Evolutionary conservation across 345 rosid species (phyloP).

Genomic region (Sisymbrium irio): DNA sequence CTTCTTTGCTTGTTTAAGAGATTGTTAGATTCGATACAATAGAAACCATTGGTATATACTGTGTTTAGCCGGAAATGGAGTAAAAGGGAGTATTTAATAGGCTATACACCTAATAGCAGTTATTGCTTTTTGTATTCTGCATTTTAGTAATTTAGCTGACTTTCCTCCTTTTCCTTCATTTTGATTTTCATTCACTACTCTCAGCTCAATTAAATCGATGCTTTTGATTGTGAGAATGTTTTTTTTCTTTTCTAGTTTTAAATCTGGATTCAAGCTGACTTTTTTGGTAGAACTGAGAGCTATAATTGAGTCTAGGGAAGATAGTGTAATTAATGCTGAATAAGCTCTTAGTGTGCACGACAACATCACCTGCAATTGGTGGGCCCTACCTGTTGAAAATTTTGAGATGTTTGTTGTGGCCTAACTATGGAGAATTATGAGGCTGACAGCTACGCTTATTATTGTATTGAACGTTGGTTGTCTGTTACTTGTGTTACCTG

Average conservation of each 20-base stretch:
- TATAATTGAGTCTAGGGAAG: constrained; percentile 23
- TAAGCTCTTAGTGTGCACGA: constrained; percentile 30
- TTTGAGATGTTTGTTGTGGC: constrained; percentile 27
- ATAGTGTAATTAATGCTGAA: constrained; percentile 17
- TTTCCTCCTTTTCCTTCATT: background rate
- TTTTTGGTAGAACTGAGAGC: constrained; percentile 12
- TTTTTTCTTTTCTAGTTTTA: background rate
- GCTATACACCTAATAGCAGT: background rate
- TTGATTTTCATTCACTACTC: background rate
- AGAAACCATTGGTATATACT: background rate
- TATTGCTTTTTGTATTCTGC: background rate
- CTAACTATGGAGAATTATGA: constrained; percentile 8
- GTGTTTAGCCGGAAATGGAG: background rate
- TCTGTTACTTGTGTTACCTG: constrained; percentile 4
- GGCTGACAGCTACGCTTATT: constrained; percentile 28
- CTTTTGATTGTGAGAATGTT: background rate
- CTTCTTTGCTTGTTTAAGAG: background rate
- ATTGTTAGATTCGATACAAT: background rate
- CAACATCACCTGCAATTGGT: constrained; percentile 32
- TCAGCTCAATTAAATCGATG: background rate
- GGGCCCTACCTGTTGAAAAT: constrained; percentile 27
- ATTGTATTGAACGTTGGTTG: constrained; percentile 15
- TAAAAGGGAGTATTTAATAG: background rate
- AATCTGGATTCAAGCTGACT: constrained; percentile 6
- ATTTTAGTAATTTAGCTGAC: too few relatives aligned